Evolutionary conservation across 2,329 filamentous ascomycete species (phyloP), one percentile per base, ranked within the genome.

Genomic region (Cladosporium sp.): DNA sequence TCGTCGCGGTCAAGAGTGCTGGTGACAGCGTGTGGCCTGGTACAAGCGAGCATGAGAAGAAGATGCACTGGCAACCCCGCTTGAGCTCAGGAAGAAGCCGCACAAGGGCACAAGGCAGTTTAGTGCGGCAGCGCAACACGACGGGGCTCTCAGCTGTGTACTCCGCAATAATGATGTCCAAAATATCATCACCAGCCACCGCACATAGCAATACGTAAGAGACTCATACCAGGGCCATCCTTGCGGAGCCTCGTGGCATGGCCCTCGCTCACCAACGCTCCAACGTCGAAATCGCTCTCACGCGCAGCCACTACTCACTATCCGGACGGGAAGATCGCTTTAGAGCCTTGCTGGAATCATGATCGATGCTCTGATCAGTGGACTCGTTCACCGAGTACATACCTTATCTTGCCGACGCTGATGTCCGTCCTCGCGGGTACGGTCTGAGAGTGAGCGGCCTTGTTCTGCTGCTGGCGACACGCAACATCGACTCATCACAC

Each of bases 121-220:
- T 30, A 6, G 28, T 30, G 28, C 28, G 1, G 28, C 28, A 30
- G 28, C 28, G 28, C 30, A 32, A 54, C 51, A 18, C 36, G 15
- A 44, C 38, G 6, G 18, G 7, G 4, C 41, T 10, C n/a, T 47
- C n/a, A 47, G 41, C 32, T 55, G 18, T 8, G 38, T 55, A 30
- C 52, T 55, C 52, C 52, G 52, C 52, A 55, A 55, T 44, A n/a
- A n/a, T 44, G 38, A 44, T 30, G 28, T 21, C 30, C 24, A 32
- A 4, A 12, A 55, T 55, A 55, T 30, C 28, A 6, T 14, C 26
- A 21, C 28, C 18, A n/a, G 61, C 36, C 60, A 28, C 51, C 41
- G 24, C 60, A 57, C 60, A 64, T 64, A 51, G 60, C 34, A 26
- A 30, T 44, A 64, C 61, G 61, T 64, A 57, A 64, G 49, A 24